Base-by-base conservation (phyloP, 139 green algal species). In the Zygnema cylindricum region DNA sequence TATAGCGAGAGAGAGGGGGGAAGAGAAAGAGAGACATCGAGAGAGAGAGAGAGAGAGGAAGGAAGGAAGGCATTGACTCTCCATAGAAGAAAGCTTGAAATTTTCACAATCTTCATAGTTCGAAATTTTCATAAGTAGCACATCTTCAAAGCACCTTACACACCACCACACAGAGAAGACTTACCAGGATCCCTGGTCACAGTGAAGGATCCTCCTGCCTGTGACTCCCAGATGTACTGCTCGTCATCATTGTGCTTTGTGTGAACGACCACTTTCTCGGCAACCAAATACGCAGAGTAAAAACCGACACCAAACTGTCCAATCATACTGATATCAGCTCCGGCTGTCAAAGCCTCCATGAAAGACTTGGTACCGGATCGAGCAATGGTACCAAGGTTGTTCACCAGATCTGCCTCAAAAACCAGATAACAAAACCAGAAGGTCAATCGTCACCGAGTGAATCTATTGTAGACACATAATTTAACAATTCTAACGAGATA, bases 241-340 rank as follows among this genome's bases (percentile, higher is more conserved):
- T 99, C 97, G 88, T 99, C 97, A 89, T 99, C 98, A 89, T 99
- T 99, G 96, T 99, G 95, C 96, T 99, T 99, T 91, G 97, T 94
- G 84, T 83, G 87, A 40, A 95, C 93, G 63, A 94, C 83, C 40
- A 95, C 93, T 76, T 89, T 89, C 91, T 99, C 98, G 32, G 98
- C 97, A 22, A 99, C 97, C 1, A 99, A 96, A 95, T 99, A 99
- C 49, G 98, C 96, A 0, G 97, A 99, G 95, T 99, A 99, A 94
- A 99, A 99, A 81, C 98, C 98, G 32, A 99, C 98, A 75, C 98
- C 98, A 87, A 99, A 99, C 95, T 99, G 98, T 39, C 98, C 98
- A 88, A 99, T 99, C 98, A 99, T 99, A 84, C 94, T 96, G 43
- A 99, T 96, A 90, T 99, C 98, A 16, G 98, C 98, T 86, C 98